Conservation (phyloP, 2,329 filamentous ascomycete genomes). For the Dactylellina leptospora region DNA sequence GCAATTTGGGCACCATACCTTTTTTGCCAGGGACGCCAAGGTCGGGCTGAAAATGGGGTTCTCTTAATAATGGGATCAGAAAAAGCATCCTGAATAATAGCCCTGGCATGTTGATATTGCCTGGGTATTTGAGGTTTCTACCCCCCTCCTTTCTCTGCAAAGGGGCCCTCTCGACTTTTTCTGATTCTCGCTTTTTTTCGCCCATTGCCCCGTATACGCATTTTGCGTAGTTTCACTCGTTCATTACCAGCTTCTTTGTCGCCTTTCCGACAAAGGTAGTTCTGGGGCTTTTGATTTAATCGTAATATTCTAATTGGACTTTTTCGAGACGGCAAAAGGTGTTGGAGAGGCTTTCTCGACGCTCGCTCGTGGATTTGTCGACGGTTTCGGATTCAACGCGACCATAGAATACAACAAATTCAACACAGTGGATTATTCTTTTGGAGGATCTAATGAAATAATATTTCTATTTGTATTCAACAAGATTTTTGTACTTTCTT, state of each 20-base stretch:
- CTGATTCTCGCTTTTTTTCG: constrained; percentile 47
- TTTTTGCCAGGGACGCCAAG: constrained; percentile 44
- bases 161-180: constrained; percentile 26
- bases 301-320: constrained; percentile 32
- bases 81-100: neutral
- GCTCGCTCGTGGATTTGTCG: constrained; percentile 17
- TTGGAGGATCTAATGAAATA: constrained; percentile 38
- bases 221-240: constrained; percentile 53
- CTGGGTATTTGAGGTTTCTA: constrained; percentile 44
- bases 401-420: constrained; percentile 28
- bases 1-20: constrained; percentile 33
- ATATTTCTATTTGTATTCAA: constrained; percentile 6
- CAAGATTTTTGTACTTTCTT: constrained; percentile 33
- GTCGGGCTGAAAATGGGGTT: constrained; percentile 40
- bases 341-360: constrained; percentile 6
- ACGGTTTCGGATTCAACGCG: constrained; percentile 17
- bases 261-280: constrained; percentile 31
- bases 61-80: constrained; percentile 17
- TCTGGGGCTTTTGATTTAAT: constrained; percentile 38
- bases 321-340: neutral
- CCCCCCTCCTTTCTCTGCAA: constrained; percentile 30
- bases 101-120: constrained; percentile 11
- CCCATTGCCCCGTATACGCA: constrained; percentile 49
- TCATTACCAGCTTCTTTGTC: constrained; percentile 36
- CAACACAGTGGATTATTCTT: constrained; percentile 29